Evolutionary conservation across 805 yeast genomes (phyloP).

Genomic region (Metschnikowia kunwiensis): DNA sequence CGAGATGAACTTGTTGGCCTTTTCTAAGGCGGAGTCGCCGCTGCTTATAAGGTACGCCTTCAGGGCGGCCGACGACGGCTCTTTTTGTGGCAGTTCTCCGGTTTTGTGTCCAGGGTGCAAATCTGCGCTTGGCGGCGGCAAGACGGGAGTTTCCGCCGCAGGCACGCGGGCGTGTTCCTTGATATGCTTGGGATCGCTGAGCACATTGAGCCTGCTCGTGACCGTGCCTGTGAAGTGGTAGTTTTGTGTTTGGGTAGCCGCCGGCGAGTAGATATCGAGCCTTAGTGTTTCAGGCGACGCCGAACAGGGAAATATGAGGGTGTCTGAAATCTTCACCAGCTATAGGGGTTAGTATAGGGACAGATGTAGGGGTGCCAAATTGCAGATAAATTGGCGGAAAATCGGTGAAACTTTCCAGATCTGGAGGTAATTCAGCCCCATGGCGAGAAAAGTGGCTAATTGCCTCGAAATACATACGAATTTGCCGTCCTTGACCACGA

Average conservation of each 20-base stretch:
- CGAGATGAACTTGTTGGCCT: slow-evolving; percentile 13
- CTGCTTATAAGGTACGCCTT: slow-evolving; percentile 11
- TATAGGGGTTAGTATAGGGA: slow-evolving; percentile 23
- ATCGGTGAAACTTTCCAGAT: no score
- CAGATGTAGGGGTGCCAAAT: no score
- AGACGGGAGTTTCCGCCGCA: slow-evolving; percentile 1
- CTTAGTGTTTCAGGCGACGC: slow-evolving; percentile 34
- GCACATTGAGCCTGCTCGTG: slow-evolving; percentile 28
- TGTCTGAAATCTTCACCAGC: slow-evolving; percentile 30
- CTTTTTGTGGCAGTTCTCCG: slow-evolving; percentile 1
- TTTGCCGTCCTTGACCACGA: slow-evolving; percentile 37
- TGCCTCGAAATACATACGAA: slow-evolving; percentile 29
- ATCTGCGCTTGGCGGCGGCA: slow-evolving; percentile 2
- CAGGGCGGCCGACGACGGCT: slow-evolving; percentile 9
- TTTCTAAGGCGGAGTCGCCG: slow-evolving; percentile 11
- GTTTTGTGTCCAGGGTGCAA: neutral
- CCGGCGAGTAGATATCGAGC: slow-evolving; percentile 31
- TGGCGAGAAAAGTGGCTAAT: no score
- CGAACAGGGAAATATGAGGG: slow-evolving; percentile 31
- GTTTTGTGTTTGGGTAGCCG: slow-evolving; percentile 9
- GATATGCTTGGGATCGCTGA: slow-evolving; percentile 30
- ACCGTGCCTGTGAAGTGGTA: slow-evolving; percentile 31
- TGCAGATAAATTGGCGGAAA: no score
- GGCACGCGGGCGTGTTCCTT: slow-evolving; percentile 17
- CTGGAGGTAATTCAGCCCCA: no score